Base-by-base conservation (phyloP, 2,329 filamentous ascomycete genomes). In the Nemania sp. region DNA sequence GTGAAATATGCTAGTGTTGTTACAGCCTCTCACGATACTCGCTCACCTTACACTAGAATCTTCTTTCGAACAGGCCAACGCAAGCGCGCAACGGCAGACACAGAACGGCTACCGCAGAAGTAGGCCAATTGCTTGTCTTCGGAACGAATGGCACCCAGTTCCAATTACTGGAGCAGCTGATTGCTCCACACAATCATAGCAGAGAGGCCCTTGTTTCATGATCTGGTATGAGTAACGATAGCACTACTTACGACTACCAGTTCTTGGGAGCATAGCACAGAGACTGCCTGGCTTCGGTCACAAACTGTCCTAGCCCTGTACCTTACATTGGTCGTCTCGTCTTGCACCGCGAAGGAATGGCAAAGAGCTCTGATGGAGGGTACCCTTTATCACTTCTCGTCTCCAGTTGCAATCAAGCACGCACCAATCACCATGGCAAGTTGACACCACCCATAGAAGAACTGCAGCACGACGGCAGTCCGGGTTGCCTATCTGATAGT, bases 261-360 rank as follows among this genome's bases (percentile, higher is more conserved):
- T 51, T 31, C 30, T 39, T 41, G 40, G 45, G 17, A 30, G 36
- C 36, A 22, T 33, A n/a, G 6, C 24, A 43, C 28, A 31, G 34
- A 44, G 47, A 42, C 47, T 33, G 28, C 36, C 50, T 46, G 51
- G 49, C 31, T 23, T 52, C 23, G 24, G 50, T 34, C 36, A 37
- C 28, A 57, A 57, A 59, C 62, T 60, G 62, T 56, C 56, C 56
- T 53, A 53, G 52, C 44, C 58, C 61, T 61, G 65, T 68, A 66
- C 65, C 65, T 68, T 66, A 66, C 65, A 66, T 63, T 61, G 61
- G 59, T 61, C 54, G 62, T 61, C 61, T 63, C 59, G 61, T 61
- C 55, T 59, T 61, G 53, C 58, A 56, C 62, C 57, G 59, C 54
- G 58, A 50, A 47, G 56, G 57, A 55, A 64, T 59, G 61, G 63